Percentiles rank a stretch among this genome's conserved stretches.
Conservation (phyloP, 164 flowering plant species). For the Nelumbo lutea region DNA sequence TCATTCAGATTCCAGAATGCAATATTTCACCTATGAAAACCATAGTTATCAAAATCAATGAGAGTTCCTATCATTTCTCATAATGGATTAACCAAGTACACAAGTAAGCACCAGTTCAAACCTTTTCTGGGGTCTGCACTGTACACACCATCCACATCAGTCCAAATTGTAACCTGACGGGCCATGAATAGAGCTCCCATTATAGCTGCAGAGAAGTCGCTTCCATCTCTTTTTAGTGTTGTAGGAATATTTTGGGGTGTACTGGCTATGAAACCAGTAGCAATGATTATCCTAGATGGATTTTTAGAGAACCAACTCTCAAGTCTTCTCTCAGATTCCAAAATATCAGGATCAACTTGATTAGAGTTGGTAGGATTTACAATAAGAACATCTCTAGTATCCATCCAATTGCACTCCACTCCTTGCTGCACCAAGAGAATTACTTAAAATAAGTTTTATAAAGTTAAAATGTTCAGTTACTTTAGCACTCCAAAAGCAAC, state of each 20-base stretch:
- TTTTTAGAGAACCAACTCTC: constrained; percentile 70
- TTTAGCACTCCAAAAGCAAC: background rate
- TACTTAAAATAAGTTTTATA: constrained; percentile 1
- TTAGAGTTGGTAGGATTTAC: constrained; percentile 81
- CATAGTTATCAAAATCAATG: too few relatives aligned
- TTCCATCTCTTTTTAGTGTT: constrained; percentile 96
- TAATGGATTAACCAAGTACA: background rate
- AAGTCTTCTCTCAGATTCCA: constrained; percentile 70
- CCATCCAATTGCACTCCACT: constrained; percentile 85
- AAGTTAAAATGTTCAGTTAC: background rate
- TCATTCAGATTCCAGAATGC: background rate
- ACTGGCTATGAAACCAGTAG: constrained; percentile 94
- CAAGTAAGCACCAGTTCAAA: constrained; percentile 18
- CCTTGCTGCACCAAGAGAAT: constrained; percentile 48
- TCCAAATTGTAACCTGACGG: constrained; percentile 93
- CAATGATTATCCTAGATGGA: constrained; percentile 68
- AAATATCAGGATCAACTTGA: constrained; percentile 90
- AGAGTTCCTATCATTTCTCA: too few relatives aligned
- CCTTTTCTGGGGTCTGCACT: constrained; percentile 99
- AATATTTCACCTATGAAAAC: background rate
- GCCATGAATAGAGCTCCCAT: constrained; percentile 90
- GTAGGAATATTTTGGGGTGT: constrained; percentile 91
- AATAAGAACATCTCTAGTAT: constrained; percentile 87
- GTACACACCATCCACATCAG: constrained; percentile 97
- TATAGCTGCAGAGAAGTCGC: constrained; percentile 98